Base-by-base conservation (phyloP, 2,329 filamentous ascomycete genomes). In the Aspergillus neoniger region DNA sequence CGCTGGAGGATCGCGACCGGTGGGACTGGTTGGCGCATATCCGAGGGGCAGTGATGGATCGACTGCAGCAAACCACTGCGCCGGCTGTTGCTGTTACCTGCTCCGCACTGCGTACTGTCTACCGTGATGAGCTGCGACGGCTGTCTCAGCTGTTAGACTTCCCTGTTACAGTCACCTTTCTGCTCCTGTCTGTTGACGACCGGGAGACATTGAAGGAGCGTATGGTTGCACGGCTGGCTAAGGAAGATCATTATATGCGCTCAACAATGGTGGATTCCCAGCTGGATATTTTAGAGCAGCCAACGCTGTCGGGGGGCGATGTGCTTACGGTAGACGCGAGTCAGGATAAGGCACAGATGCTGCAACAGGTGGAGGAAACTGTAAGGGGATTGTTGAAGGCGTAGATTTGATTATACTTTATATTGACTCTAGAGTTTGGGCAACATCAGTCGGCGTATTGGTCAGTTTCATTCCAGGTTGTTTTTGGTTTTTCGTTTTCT, bases 191-290 rank as follows among this genome's bases (percentile, higher is more conserved):
- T 3, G 53, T 63, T 5, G 55, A 38, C 2, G 55, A 60, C 10
- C 41, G 39, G 63, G 75, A 79, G 32, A 67, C 77, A 19, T 70
- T 84, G 21, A 72, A 82, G 59, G 73, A 78, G 30, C 77, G 82
- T 2, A 79, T 84, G 15, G 71, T 74, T 43, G 74, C 73, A 12
- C 72, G 82, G 4, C 55, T 61, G 4, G 49, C 47, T 6, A 36
- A 32, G 51, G 73, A 82, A 66, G 77, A 77, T 9, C 82, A 85
- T 67, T 84, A 83, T 64, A 84, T 84, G 82, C 82, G 82, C 69
- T 79, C 81, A 48, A 72, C 73, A 28, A 84, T 85, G 82, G 81
- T 84, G 15, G 73, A 78, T 54, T 82, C 81, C 63, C 82, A 84
- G 65, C 79, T 85, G 52, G 76, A 79, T 38, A 76, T 75, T 17